Evolutionary conservation across 345 rosid genomes (phyloP).

Genomic region (Trapa incisa): DNA sequence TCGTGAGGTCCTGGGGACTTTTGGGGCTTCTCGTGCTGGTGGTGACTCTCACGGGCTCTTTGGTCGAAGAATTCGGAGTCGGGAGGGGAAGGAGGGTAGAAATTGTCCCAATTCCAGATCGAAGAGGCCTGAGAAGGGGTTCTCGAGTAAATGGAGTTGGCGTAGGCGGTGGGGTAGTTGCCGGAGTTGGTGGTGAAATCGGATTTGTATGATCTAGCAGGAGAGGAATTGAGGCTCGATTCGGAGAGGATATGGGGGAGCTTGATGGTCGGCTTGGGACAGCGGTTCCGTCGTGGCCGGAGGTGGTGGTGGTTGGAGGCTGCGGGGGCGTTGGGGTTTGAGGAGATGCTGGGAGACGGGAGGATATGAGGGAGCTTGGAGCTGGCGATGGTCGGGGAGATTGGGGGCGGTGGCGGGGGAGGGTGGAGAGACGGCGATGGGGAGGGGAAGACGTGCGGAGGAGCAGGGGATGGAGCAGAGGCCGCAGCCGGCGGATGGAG

Average conservation of each 20-base stretch:
- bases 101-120: conserved; percentile 95
- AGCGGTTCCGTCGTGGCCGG: conserved; percentile 10
- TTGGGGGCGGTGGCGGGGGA: conserved; percentile 22
- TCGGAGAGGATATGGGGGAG: conserved; percentile 88
- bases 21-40: background rate
- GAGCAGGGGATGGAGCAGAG: conserved; percentile 8
- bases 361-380: conserved; percentile 44
- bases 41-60: conserved; percentile 22
- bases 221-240: conserved; percentile 66
- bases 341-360: conserved; percentile 20
- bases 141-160: conserved; percentile 51
- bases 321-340: conserved; percentile 27
- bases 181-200: conserved; percentile 31
- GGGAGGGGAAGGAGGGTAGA: conserved; percentile 91
- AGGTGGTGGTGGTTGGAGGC: conserved; percentile 23
- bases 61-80: conserved; percentile 67
- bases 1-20: conserved; percentile 15
- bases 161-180: conserved; percentile 54
- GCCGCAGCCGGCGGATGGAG: conserved; percentile 22
- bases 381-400: conserved; percentile 36
- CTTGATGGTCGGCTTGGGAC: conserved; percentile 30
- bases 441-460: conserved; percentile 12
- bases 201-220: conserved; percentile 35
- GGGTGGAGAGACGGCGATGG: conserved; percentile 28
- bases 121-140: conserved; percentile 92